A percentile compares a stretch with the other conserved stretches of the same genome.
Conservation (phyloP, 139 green algal genomes). For the Auxenochlorella pyrenoidosa region DNA sequence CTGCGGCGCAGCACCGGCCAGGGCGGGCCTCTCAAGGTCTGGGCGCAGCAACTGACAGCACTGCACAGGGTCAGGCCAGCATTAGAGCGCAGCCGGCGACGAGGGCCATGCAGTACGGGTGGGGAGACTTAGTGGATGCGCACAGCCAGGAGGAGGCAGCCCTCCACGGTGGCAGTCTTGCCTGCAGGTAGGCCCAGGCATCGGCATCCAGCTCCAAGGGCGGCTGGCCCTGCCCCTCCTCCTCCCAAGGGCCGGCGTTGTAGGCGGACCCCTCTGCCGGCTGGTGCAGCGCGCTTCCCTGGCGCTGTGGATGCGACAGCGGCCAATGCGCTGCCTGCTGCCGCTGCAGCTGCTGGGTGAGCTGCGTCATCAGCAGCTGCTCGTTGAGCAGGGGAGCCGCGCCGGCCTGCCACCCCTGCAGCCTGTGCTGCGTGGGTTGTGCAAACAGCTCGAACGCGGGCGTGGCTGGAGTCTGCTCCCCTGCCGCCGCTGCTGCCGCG, state of each 20-base stretch:
- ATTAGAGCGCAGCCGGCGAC: too few relatives aligned
- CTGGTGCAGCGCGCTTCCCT: neutral
- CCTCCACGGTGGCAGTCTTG: neutral
- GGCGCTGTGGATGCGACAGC: neutral
- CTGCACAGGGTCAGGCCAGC: neutral
- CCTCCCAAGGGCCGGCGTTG: neutral
- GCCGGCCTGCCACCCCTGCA: constrained; percentile 1
- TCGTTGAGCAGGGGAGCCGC: neutral
- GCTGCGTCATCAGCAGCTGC: constrained; percentile 33
- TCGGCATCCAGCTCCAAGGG: constrained; percentile 2
- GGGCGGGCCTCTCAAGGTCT: too few relatives aligned
- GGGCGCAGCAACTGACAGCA: neutral
- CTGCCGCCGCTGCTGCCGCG: neutral
- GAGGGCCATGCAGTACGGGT: neutral
- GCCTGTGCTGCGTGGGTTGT: neutral
- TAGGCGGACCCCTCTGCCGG: neutral
- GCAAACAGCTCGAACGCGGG: neutral
- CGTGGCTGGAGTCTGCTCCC: neutral
- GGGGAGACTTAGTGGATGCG: neutral
- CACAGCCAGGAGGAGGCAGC: neutral
- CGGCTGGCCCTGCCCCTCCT: neutral
- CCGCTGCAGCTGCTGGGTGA: constrained; percentile 22
- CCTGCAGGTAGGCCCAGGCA: constrained; percentile 25
- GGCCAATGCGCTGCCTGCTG: constrained; percentile 6
- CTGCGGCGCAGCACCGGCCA: neutral